Percentiles rank a stretch among this genome's conserved stretches.
phyloP scores from a whole-genome alignment of 2,329 filamentous ascomycete species.

The Allantophomopsis cytisporea region DNA sequence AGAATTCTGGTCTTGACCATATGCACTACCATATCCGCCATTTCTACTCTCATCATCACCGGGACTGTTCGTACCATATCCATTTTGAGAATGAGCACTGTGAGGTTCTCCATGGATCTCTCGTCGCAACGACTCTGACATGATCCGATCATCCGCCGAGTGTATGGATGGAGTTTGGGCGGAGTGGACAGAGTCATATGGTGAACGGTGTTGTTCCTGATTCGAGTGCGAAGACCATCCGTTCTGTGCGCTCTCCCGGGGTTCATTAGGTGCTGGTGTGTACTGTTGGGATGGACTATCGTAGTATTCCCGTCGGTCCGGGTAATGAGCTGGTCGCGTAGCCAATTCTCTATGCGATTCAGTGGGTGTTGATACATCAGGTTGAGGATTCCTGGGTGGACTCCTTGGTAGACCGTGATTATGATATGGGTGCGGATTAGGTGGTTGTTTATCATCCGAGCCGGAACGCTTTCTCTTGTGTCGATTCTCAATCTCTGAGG shows the following conservation, averaged over 20 bases:
- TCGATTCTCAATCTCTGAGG: conserved; percentile 22
- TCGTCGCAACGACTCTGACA: conserved; percentile 24
- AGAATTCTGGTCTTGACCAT: conserved; percentile 17
- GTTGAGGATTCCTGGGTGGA: conserved; percentile 18
- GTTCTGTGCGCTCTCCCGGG: conserved; percentile 24
- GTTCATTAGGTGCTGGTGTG: conserved; percentile 20
- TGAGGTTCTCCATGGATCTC: conserved; percentile 34
- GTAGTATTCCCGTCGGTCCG: no score
- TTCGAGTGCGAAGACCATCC: conserved; percentile 34
- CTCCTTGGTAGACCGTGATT: conserved; percentile 19
- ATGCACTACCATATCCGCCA: conserved; percentile 20
- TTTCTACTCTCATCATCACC: conserved; percentile 20
- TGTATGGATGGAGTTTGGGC: conserved; percentile 29
- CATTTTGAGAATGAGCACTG: conserved; percentile 21
- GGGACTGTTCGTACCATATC: conserved; percentile 20
- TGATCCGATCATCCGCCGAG: conserved; percentile 28
- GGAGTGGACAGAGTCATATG: conserved; percentile 22
- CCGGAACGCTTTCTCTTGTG: conserved; percentile 60
- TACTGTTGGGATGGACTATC: conserved; percentile 1
- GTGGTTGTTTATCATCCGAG: conserved; percentile 34
- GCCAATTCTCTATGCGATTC: background rate
- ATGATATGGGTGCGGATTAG: conserved; percentile 21
- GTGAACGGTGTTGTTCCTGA: conserved; percentile 29
- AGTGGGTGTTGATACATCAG: conserved; percentile 20
- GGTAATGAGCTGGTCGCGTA: background rate